Conservation (phyloP, 257 asterid species). For the Rehmannia glutinosa region DNA sequence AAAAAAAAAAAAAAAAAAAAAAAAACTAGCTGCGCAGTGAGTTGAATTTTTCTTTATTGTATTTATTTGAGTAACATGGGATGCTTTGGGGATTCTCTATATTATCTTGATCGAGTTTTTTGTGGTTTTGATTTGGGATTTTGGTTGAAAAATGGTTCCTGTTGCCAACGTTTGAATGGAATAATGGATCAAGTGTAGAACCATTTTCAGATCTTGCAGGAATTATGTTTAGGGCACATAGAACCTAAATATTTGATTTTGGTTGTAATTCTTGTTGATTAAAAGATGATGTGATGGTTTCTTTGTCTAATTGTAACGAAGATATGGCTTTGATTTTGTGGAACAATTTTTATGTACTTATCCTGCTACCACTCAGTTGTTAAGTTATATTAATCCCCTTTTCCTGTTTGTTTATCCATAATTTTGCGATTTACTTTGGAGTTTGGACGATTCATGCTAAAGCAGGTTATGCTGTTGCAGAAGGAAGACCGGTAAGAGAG, state of each 20-base stretch:
- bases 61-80: background rate
- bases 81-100: slow-evolving; percentile 1
- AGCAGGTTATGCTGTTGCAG: slow-evolving; percentile 67
- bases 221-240: background rate
- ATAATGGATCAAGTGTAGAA: background rate
- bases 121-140: slow-evolving; percentile 5
- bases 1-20: background rate
- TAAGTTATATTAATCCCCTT: background rate
- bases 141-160: background rate
- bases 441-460: background rate
- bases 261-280: background rate
- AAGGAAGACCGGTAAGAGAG: slow-evolving; percentile 60
- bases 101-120: slow-evolving; percentile 10
- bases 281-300: slow-evolving; percentile 8
- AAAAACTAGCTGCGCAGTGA: background rate
- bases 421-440: background rate
- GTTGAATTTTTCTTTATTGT: background rate
- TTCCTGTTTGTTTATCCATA: background rate
- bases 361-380: background rate
- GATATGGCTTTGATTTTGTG: background rate
- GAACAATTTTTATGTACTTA: background rate
- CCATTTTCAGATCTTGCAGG: slow-evolving; percentile 3
- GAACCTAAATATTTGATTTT: background rate
- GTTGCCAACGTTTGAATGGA: background rate
- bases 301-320: background rate